These are phyloP conservation scores for Fusarium sp. DNA, from an alignment of 2,329 filamentous ascomycete species.

Conservation along the genomic window DNA sequence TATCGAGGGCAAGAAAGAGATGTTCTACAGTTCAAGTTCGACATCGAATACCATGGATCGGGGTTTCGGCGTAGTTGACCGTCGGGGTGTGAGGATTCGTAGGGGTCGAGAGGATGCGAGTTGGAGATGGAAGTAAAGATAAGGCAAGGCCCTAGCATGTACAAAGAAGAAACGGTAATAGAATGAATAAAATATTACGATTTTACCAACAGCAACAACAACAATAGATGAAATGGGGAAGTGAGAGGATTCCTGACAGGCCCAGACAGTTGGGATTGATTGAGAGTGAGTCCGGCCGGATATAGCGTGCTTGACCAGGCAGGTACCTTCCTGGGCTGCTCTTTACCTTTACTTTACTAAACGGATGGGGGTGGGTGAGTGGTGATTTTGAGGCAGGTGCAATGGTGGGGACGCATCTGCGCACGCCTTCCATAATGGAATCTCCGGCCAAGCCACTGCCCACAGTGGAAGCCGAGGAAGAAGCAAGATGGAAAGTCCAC, in stretches of 20 bases:
- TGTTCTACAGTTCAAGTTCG: slow-evolving; percentile 20
- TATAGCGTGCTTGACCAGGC: slow-evolving; percentile 38
- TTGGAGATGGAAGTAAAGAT: slow-evolving; percentile 3
- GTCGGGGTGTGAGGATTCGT: slow-evolving; percentile 29
- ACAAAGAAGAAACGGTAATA: slow-evolving; percentile 10
- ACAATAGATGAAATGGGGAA: slow-evolving; percentile 37
- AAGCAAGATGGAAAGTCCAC: slow-evolving; percentile 46
- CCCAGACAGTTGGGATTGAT: slow-evolving; percentile 23
- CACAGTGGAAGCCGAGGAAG: slow-evolving; percentile 45
- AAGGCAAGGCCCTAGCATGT: slow-evolving; percentile 1
- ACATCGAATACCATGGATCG: slow-evolving; percentile 30
- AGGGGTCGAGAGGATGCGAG: slow-evolving; percentile 12
- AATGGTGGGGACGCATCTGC: slow-evolving; percentile 34
- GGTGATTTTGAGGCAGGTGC: slow-evolving; percentile 41
- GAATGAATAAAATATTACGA: slow-evolving; percentile 23
- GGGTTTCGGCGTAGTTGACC: slow-evolving; percentile 25
- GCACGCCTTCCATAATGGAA: slow-evolving; percentile 40
- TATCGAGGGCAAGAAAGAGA: slow-evolving; percentile 14
- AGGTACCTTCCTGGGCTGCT: slow-evolving; percentile 15
- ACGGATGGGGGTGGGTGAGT: slow-evolving; percentile 19
- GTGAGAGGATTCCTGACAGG: slow-evolving; percentile 39
- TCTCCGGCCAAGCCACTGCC: slow-evolving; percentile 44
- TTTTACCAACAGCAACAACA: slow-evolving; percentile 10
- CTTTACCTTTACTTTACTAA: no score
- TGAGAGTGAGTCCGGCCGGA: slow-evolving; percentile 23